Evolutionary conservation across 345 rosid species (phyloP), one percentile per base, ranked within the genome.

Genomic region (Anacardium occidentale): DNA sequence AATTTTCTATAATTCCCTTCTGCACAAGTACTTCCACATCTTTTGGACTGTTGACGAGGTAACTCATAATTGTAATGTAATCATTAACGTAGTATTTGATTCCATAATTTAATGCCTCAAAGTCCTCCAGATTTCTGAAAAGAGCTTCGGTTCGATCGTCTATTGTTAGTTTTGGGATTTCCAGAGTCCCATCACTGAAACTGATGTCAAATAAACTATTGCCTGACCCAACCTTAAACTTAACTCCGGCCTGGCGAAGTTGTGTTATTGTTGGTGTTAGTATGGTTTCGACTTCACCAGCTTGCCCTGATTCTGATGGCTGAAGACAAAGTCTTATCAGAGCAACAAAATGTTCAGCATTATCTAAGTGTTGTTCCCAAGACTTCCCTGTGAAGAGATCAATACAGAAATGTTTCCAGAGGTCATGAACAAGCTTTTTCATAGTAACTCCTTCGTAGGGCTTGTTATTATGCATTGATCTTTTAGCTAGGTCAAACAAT

Each of bases 1-100:
- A 56, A 42, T 57, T 74, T 4, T 73, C 48, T 17, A 69, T 53
- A 24, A 70, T 40, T 25, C 64, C 72, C 1, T 42, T 13, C 5
- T 48, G 17, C 17, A 42, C 67, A 4, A 74, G 69, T 13, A 70
- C 10, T 29, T 78, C 72, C 18, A 58, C 72, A 59, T 78, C 81
- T 0, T 69, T 42, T 2, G 68, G 32, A 26, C 71, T n/a, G 62
- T 74, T 58, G 10, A 61, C 48, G 5, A 73, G 74, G 34, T 37
- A 44, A 40, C 37, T 60, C 60, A 73, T 72, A 5, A 77, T 32
- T 3, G 57, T n/a, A 7, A 73, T 21, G 50, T 60, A 60, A 25
- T 48, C 66, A n/a, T 58, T 44, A 21, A 60, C 52, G 6, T 48
- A 29, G 3, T 29, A 29, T 29, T 20, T 14, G 8, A 0, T 2